Conservation (phyloP, 2,329 filamentous ascomycete genomes). For the Pseudogymnoascus sp. region DNA sequence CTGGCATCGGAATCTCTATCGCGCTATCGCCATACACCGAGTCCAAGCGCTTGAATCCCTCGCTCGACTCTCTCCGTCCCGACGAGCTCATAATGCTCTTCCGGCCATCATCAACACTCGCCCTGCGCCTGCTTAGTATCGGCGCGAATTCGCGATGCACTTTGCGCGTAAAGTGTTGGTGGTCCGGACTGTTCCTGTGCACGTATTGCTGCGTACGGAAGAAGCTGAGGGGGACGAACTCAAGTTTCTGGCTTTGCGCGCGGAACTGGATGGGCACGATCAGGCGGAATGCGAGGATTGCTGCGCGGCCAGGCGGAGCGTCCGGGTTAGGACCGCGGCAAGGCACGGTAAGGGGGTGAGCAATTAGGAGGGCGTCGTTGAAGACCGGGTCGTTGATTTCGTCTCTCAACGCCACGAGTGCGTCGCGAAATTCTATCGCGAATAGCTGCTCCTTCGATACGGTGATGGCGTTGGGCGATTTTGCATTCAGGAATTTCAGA, state of each 20-base stretch:
- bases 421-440: conserved; percentile 36
- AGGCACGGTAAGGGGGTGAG: conserved; percentile 37
- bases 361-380: conserved; percentile 38
- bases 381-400: conserved; percentile 40
- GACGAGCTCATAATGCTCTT: conserved; percentile 2
- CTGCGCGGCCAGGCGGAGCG: conserved; percentile 26
- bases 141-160: conserved; percentile 54
- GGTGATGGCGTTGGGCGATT: conserved; percentile 31
- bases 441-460: conserved; percentile 35
- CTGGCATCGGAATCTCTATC: background rate
- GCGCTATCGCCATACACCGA: background rate
- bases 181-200: conserved; percentile 45
- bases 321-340: conserved; percentile 26
- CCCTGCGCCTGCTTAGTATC: conserved; percentile 32
- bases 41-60: background rate
- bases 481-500: conserved; percentile 33
- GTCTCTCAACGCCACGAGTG: conserved; percentile 34
- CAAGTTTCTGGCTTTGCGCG: conserved; percentile 42
- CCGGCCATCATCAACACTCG: conserved; percentile 10
- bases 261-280: conserved; percentile 54
- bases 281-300: conserved; percentile 49
- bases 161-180: conserved; percentile 51
- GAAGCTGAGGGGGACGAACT: conserved; percentile 54
- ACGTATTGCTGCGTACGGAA: conserved; percentile 60
- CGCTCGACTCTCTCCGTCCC: background rate